These are phyloP conservation scores for Colletotrichum destructivum DNA, from an alignment of 2,329 filamentous ascomycete genomes.

Conservation along the genomic window DNA sequence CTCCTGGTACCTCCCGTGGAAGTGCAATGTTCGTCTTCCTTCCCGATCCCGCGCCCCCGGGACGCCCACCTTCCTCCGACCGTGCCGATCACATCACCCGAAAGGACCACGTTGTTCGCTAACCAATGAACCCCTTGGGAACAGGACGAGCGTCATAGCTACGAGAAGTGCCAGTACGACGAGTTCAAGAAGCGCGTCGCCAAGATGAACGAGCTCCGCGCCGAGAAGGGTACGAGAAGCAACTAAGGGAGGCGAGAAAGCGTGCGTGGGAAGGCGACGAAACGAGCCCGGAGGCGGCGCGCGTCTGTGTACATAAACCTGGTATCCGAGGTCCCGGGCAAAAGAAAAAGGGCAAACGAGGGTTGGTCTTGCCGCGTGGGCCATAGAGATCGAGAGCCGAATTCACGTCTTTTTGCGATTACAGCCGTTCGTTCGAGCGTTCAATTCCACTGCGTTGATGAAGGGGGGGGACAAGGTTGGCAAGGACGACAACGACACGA, in stretches of 20 bases:
- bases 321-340: conserved; percentile 25
- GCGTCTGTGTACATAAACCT: conserved; percentile 41
- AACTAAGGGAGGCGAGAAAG: conserved; percentile 69
- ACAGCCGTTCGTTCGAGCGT: background rate
- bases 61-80: background rate
- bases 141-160: conserved; percentile 95
- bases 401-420: conserved; percentile 39
- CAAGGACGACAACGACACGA: background rate
- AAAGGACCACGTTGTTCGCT: conserved; percentile 21
- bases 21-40: conserved; percentile 83
- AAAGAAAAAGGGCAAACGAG: conserved; percentile 16
- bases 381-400: conserved; percentile 41
- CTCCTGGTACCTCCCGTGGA: conserved; percentile 96
- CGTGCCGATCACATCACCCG: background rate
- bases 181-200: conserved; percentile 99
- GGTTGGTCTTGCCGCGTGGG: conserved; percentile 26
- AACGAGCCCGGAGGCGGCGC: conserved; percentile 24
- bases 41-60: background rate
- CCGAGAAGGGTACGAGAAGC: conserved; percentile 85
- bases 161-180: conserved; percentile 99
- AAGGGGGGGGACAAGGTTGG: background rate
- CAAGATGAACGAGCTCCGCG: conserved; percentile 98
- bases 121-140: conserved; percentile 17
- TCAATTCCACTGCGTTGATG: background rate
- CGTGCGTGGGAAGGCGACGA: conserved; percentile 41